These are phyloP conservation scores for Apostasia shenzhenica DNA, from an alignment of 106 monocot species.

Conservation along the genomic window DNA sequence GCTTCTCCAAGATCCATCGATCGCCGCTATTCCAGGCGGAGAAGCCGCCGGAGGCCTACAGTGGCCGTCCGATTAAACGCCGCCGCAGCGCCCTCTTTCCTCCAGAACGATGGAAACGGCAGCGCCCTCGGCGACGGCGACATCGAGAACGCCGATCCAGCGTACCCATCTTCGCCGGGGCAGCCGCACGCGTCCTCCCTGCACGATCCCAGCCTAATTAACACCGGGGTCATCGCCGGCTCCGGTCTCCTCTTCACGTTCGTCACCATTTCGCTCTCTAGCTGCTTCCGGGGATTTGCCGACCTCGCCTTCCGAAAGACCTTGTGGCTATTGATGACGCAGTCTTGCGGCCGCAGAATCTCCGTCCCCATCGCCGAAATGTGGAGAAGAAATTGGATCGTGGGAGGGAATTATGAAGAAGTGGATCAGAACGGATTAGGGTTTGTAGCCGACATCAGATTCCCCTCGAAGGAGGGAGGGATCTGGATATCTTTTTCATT, in stretches of 20 bases:
- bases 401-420: neutral
- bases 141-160: constrained; percentile 12
- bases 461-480: no score
- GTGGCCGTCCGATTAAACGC: constrained; percentile 3
- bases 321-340: neutral
- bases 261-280: neutral
- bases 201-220: neutral
- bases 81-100: neutral
- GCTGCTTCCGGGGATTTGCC: neutral
- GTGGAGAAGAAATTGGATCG: neutral
- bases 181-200: neutral
- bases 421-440: no score
- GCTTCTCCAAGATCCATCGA: neutral
- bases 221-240: neutral
- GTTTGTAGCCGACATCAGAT: no score
- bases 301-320: neutral
- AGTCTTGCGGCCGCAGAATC: constrained; percentile 6
- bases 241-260: neutral
- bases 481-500: no score
- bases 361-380: constrained; percentile 9
- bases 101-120: constrained; percentile 8
- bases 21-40: neutral
- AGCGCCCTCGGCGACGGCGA: constrained; percentile 12
- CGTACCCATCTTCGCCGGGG: neutral
- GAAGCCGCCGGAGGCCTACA: constrained; percentile 6